Percentiles rank a stretch among this genome's conserved stretches.
phyloP scores from a whole-genome alignment of 257 asterid genomes.

The Primulina tabacum region DNA sequence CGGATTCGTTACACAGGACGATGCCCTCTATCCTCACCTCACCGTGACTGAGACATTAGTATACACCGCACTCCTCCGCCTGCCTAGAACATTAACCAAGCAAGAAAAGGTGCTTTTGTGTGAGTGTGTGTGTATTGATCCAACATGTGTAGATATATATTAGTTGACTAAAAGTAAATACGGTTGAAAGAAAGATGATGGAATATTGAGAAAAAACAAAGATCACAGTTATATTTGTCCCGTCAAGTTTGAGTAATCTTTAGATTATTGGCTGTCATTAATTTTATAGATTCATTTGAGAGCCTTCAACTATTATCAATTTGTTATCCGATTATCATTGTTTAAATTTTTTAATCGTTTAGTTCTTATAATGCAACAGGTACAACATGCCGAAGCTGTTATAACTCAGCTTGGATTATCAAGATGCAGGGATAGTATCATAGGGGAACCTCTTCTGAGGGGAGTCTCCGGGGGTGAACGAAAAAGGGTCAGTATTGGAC shows the following conservation, averaged over 20 bases:
- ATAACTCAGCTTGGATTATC: constrained; percentile 50
- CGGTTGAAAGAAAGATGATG: too few relatives aligned
- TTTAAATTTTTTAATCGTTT: too few relatives aligned
- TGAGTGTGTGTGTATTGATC: too few relatives aligned
- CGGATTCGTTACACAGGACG: constrained; percentile 70
- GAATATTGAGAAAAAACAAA: too few relatives aligned
- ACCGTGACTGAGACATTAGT: constrained; percentile 58
- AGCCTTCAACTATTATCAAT: not conserved
- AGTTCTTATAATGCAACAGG: not conserved
- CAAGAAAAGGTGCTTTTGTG: constrained; percentile 28
- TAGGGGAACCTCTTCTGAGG: constrained; percentile 42
- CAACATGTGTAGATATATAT: too few relatives aligned
- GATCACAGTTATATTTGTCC: not conserved
- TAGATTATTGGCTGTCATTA: too few relatives aligned
- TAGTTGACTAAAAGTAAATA: too few relatives aligned
- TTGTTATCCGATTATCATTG: too few relatives aligned
- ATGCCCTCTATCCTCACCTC: constrained; percentile 53
- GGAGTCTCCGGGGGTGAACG: constrained; percentile 75
- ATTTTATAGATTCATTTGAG: not conserved
- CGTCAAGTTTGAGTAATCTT: too few relatives aligned
- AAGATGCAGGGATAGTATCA: constrained; percentile 48
- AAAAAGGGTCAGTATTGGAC: constrained; percentile 71
- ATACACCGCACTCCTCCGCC: constrained; percentile 58
- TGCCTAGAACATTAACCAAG: constrained; percentile 42
- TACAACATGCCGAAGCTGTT: constrained; percentile 45